Conservation (phyloP, 129 eudicot species). For the Lactuca saligna region DNA sequence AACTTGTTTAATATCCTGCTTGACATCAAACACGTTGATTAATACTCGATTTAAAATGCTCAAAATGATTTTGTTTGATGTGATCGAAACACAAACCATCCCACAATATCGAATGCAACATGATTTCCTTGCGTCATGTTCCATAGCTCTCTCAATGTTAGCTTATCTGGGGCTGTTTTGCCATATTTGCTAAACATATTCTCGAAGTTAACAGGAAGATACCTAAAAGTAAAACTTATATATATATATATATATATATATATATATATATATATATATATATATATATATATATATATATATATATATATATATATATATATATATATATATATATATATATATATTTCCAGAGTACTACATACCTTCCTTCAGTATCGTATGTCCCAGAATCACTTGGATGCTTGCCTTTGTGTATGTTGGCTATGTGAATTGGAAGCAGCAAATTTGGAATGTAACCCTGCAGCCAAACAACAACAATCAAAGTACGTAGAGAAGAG, state of each 20-base stretch:
- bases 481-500: too few species aligned
- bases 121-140: constrained; percentile 60
- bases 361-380: constrained; percentile 81
- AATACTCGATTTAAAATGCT: background rate
- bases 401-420: constrained; percentile 74
- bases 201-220: constrained; percentile 50
- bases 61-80: background rate
- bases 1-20: constrained; percentile 38
- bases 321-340: too few species aligned
- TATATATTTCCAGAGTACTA: background rate
- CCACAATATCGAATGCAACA: constrained; percentile 37
- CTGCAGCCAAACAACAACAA: constrained; percentile 34
- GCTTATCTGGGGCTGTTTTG: constrained; percentile 48
- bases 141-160: constrained; percentile 56
- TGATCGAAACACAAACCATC: constrained; percentile 41
- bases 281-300: too few species aligned
- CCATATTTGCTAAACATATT: constrained; percentile 69
- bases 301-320: too few species aligned
- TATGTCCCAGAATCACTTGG: constrained; percentile 71
- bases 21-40: background rate
- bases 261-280: too few species aligned
- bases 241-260: too few species aligned
- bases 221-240: constrained; percentile 29
- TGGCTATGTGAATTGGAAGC: constrained; percentile 58
- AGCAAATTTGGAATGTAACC: constrained; percentile 53